Conservation (phyloP, 2,329 filamentous ascomycete species). For the Diatrype stigma region DNA sequence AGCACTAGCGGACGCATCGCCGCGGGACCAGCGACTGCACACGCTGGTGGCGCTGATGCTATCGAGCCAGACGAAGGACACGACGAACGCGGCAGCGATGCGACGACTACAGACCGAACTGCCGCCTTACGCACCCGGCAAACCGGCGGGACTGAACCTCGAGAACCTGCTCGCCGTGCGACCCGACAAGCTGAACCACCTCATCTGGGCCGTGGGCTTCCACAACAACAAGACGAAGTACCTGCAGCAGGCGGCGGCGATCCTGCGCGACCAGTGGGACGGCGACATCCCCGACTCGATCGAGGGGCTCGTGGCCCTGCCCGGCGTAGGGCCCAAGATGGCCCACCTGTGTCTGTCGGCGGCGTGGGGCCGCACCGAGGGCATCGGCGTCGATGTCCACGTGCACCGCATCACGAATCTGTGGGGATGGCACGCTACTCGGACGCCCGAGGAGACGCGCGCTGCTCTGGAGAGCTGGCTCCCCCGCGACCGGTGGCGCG, state of each 20-base stretch:
- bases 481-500: slow-evolving; percentile 79
- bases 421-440: slow-evolving; percentile 86
- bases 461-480: slow-evolving; percentile 75
- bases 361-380: slow-evolving; percentile 59
- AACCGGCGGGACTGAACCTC: slow-evolving; percentile 59
- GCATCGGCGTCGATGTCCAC: slow-evolving; percentile 92
- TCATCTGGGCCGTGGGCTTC: slow-evolving; percentile 84
- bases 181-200: slow-evolving; percentile 59
- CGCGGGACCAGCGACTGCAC: slow-evolving; percentile 69
- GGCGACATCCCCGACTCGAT: slow-evolving; percentile 80
- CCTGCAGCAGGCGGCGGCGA: slow-evolving; percentile 69
- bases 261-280: slow-evolving; percentile 65
- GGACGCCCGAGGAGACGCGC: slow-evolving; percentile 78
- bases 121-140: slow-evolving; percentile 43
- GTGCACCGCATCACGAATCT: slow-evolving; percentile 92
- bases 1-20: slow-evolving; percentile 48
- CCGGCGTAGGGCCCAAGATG: slow-evolving; percentile 94
- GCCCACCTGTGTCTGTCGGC: slow-evolving; percentile 81
- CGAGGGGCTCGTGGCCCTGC: slow-evolving; percentile 69
- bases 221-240: slow-evolving; percentile 91
- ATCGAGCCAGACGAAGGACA: slow-evolving; percentile 89
- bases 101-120: slow-evolving; percentile 71
- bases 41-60: slow-evolving; percentile 87
- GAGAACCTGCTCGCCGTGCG: slow-evolving; percentile 72
- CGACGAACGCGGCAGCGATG: slow-evolving; percentile 82